These are phyloP conservation scores for Cryomyces minteri DNA, from an alignment of 495 filamentous ascomycete genomes.

Conservation along the genomic window DNA sequence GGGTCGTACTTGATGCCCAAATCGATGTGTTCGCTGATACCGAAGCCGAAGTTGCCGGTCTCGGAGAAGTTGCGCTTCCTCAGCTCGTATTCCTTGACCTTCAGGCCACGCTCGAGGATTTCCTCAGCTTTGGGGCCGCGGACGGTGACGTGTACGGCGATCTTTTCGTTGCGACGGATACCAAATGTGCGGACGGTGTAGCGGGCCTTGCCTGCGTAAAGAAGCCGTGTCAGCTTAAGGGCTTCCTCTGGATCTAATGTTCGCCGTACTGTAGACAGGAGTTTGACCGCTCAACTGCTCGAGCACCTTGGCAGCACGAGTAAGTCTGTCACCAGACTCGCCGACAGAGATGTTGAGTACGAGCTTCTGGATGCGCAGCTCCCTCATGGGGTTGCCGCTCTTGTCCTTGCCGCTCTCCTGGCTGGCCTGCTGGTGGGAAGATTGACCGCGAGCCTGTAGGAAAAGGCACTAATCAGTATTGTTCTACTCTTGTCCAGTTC, in stretches of 20 bases:
- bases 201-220: slow-evolving; percentile 72
- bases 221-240: not conserved
- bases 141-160: slow-evolving; percentile 97
- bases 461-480: too few relatives aligned
- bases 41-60: slow-evolving; percentile 99
- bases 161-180: slow-evolving; percentile 99
- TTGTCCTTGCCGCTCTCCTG: slow-evolving; percentile 20
- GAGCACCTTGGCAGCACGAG: slow-evolving; percentile 98
- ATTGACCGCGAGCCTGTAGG: slow-evolving; percentile 9
- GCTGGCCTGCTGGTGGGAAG: slow-evolving; percentile 8
- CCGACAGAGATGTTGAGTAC: slow-evolving; percentile 99
- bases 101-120: slow-evolving; percentile 98
- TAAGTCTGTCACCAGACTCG: slow-evolving; percentile 99
- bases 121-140: slow-evolving; percentile 99
- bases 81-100: slow-evolving; percentile 99
- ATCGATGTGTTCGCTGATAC: slow-evolving; percentile 99
- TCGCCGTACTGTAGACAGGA: slow-evolving; percentile 83
- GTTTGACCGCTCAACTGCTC: slow-evolving; percentile 99
- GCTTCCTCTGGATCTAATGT: not conserved
- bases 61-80: slow-evolving; percentile 98
- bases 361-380: slow-evolving; percentile 99
- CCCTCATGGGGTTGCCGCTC: slow-evolving; percentile 92
- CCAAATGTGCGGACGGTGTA: slow-evolving; percentile 99
- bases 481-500: too few relatives aligned
- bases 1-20: slow-evolving; percentile 99